A percentile compares a stretch with the other conserved stretches of the same genome.
Evolutionary conservation across 2,329 filamentous ascomycete genomes (phyloP).

Genomic region (Berkeleyomyces basicola): DNA sequence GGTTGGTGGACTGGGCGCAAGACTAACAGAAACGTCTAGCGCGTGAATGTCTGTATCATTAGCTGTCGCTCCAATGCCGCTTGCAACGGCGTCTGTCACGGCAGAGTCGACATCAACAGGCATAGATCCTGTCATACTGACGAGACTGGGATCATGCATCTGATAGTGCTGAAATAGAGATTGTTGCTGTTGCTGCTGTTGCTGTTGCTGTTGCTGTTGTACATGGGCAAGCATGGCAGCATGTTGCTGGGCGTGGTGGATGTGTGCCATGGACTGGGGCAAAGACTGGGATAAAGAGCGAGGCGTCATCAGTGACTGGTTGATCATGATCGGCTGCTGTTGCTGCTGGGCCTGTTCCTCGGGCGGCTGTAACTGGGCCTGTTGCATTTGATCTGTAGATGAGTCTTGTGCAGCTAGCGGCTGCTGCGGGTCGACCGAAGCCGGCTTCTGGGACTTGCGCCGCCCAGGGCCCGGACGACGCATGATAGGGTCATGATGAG

Average conservation of each 20-base stretch:
- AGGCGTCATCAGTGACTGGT: neutral
- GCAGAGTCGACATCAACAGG: neutral
- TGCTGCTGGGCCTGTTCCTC: neutral
- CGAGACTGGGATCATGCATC: neutral
- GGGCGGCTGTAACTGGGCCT: neutral
- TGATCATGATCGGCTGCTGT: constrained; percentile 13
- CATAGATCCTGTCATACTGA: neutral
- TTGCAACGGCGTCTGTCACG: neutral
- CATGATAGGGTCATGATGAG: constrained; percentile 41
- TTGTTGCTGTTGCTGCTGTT: neutral
- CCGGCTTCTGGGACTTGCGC: constrained; percentile 34
- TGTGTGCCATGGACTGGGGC: neutral
- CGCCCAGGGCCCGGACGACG: constrained; percentile 41
- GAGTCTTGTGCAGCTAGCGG: constrained; percentile 1
- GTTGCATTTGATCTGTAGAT: neutral
- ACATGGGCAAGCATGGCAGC: neutral
- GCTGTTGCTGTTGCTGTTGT: constrained; percentile 3
- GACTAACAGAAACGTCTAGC: neutral
- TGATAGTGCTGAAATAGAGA: neutral
- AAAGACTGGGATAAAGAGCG: neutral
- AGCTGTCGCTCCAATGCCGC: neutral
- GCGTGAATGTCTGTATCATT: neutral
- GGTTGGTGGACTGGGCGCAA: neutral
- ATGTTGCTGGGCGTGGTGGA: constrained; percentile 3
- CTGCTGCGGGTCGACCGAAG: constrained; percentile 15